phyloP scores from a whole-genome alignment of 176 grass and related monocot species.

The Aechmea fasciata region DNA sequence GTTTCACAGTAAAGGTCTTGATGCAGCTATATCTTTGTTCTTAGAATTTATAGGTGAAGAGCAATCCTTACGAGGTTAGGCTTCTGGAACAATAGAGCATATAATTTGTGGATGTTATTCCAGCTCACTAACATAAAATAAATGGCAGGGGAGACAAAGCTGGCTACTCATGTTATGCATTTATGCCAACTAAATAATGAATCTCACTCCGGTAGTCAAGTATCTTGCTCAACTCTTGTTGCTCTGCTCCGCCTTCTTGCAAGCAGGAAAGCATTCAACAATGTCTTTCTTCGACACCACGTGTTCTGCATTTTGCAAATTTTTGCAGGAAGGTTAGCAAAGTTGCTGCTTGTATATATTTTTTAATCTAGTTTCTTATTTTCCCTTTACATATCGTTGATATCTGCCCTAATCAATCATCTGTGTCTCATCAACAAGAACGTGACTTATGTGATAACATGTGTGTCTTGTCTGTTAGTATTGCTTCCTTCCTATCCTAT shows the following conservation, averaged over 20 bases:
- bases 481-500: no score
- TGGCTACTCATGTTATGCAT: slow-evolving; percentile 69
- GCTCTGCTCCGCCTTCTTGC: slow-evolving; percentile 57
- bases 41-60: slow-evolving; percentile 87
- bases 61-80: slow-evolving; percentile 62
- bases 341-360: slow-evolving; percentile 22
- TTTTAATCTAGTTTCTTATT: slow-evolving; percentile 6
- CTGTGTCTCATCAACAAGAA: neutral
- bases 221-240: slow-evolving; percentile 50
- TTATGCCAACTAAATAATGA: slow-evolving; percentile 61
- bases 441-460: neutral
- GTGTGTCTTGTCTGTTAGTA: no score
- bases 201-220: slow-evolving; percentile 37
- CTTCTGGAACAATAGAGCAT: neutral
- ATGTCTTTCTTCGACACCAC: slow-evolving; percentile 82
- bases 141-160: slow-evolving; percentile 68
- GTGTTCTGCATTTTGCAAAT: slow-evolving; percentile 97
- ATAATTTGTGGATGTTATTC: neutral
- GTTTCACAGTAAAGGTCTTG: slow-evolving; percentile 65
- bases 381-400: neutral
- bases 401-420: neutral
- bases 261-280: slow-evolving; percentile 79
- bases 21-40: slow-evolving; percentile 76
- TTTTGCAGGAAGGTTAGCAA: slow-evolving; percentile 74
- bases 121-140: neutral